A percentile compares a stretch with the other conserved stretches of the same genome.
phyloP scores from a whole-genome alignment of 441 rosid species.

The Populus hybrid region DNA sequence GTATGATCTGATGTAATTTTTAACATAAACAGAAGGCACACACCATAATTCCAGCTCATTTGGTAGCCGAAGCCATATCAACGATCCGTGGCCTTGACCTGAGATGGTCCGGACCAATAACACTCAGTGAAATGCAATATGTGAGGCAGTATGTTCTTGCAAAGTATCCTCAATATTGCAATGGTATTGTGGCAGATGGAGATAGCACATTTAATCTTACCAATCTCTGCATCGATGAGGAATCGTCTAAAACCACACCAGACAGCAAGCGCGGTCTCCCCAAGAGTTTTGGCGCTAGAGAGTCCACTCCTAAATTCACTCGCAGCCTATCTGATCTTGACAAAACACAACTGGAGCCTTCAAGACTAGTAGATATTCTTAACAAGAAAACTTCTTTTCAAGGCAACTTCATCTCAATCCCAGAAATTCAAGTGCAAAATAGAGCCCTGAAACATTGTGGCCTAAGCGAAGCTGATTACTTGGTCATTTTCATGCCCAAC shows the following conservation, averaged over 20 bases:
- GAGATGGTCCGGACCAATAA: constrained; percentile 71
- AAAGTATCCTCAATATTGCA: constrained; percentile 63
- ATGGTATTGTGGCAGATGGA: constrained; percentile 45
- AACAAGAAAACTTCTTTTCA: constrained; percentile 54
- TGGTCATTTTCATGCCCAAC: constrained; percentile 51
- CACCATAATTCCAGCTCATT: constrained; percentile 52
- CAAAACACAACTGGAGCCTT: constrained; percentile 47
- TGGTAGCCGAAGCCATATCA: constrained; percentile 67
- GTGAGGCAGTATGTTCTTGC: constrained; percentile 57
- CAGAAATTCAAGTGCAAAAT: constrained; percentile 61
- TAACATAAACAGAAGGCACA: constrained; percentile 42
- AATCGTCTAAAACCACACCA: constrained; percentile 27
- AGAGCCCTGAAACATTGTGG: constrained; percentile 60
- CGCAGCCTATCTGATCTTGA: constrained; percentile 41
- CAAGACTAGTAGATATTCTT: constrained; percentile 52
- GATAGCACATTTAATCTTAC: constrained; percentile 28
- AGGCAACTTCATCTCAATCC: constrained; percentile 35
- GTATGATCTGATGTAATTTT: neutral
- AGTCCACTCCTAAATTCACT: constrained; percentile 26
- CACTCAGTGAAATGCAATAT: constrained; percentile 60
- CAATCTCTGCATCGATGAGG: constrained; percentile 39
- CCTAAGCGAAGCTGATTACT: constrained; percentile 43
- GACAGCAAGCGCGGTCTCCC: constrained; percentile 38
- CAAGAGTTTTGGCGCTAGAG: constrained; percentile 25
- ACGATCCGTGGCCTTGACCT: constrained; percentile 56